Evolutionary conservation across 352 stramenopile species (phyloP), one percentile per base, ranked within the genome.

Genomic region (Thalassiosira livingstoniorum): DNA sequence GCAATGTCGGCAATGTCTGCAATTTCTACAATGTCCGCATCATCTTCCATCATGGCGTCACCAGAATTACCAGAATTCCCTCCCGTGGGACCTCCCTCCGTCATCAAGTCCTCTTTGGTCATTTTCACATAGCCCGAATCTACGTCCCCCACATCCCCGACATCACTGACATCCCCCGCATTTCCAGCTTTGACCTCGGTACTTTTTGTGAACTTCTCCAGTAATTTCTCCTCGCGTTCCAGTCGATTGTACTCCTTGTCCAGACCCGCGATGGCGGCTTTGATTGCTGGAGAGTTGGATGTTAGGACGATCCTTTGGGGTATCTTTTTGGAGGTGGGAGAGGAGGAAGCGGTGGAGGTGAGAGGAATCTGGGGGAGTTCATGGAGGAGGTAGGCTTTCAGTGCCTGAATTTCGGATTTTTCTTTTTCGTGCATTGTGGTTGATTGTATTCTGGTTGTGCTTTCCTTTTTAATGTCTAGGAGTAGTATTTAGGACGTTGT

Each of bases 141-240:
- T 0, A 75, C 45, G 23, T 62, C 53, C 7, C 83, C 78, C 4
- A 80, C 71, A 31, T 86, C 75, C 42, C 83, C 80, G 27, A 84
- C 70, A 13, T 76, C 32, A 4, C 34, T 37, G 21, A 45, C 67
- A 51, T 29, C 68, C 21, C 34, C 37, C 18, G 0, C 11, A 53
- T 34, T 27, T 23, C 32, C 42, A 27, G 39, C 15, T 35, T 43
- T 27, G 4, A 73, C 45, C 35, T 62, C 77, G 10, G 10, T 51
- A 34, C 11, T 23, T 13, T 4, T 43, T 7, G 71, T 47, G 73
- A 91, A 92, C 51, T 83, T 89, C 31, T 70, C 18, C 34, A 80
- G 51, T 11, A 92, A 67, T 42, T 88, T 87, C 27, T 81, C 80
- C 61, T 94, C 89, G 23, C 87, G 75, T 35, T 88, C 86, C 13